Base-by-base conservation (phyloP, 179 eudicot species). In the Drosera spatulata region DNA sequence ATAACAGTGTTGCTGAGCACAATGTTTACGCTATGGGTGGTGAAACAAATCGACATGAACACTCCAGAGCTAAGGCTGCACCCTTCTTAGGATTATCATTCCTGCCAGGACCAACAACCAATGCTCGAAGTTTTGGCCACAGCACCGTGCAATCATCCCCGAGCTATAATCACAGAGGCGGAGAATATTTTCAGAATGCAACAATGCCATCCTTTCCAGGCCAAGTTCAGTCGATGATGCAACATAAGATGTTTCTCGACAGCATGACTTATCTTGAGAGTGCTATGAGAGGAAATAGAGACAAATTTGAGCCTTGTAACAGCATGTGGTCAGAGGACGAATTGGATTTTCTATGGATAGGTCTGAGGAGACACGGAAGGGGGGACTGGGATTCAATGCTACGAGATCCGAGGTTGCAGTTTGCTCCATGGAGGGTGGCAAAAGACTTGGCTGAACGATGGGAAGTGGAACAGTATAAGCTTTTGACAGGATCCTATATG, bases 331-430 rank as follows among this genome's bases (percentile, higher is more conserved):
- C 82, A 41, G 93, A 85, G 53, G 84, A 82, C 48, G 93, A 85
- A 66, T 53, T 85, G 60, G 93, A 85, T 58, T 78, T 71, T 63
- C 77, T 85, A 50, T 85, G 93, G 93, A 75, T 82, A 3, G 88
- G 93, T 68, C 73, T 85, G 37, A 74, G 93, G 62, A 75, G 93
- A 61, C 77, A 85, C 60, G 93, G 88, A 47, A 66, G 74, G 63
- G 88, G 86, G 4, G 78, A 82, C 62, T 85, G 93, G 93, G 82
- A 76, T 46, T 71, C 79, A 38, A 85, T 82, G 78, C 60, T 80
- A 51, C 70, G 72, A 54, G 88, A 85, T 65, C 88, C 82, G 11
- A 73, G 77, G 66, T 69, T 85, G 52, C 77, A 73, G 39, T 85
- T 85, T 46, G 58, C 73, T 22, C 77, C 82, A 3, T 80, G 84